Evolutionary conservation across 768 basidiomycete species (phyloP).

Genomic region (Pleurotus citrinopileatus): DNA sequence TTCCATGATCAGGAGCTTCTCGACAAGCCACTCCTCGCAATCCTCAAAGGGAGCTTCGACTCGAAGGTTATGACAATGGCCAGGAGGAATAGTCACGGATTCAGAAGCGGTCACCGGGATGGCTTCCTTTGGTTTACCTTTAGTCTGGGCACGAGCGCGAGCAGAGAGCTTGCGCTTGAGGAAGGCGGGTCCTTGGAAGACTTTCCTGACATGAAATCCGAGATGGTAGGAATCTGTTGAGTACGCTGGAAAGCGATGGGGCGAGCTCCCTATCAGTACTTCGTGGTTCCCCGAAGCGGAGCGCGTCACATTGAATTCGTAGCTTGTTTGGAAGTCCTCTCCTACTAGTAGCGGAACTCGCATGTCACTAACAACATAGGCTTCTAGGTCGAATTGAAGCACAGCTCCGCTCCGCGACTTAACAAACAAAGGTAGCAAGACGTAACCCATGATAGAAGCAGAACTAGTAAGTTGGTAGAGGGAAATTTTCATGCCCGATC

Average conservation of each 20-base stretch:
- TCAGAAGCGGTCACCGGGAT: conserved; percentile 3
- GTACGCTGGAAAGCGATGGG: conserved; percentile 5
- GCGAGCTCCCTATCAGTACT: not conserved
- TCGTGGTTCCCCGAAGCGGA: conserved; percentile 7
- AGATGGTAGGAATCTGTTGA: conserved; percentile 7
- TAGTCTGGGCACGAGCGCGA: not conserved
- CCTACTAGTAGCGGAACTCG: conserved; percentile 23
- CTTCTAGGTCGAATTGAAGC: conserved; percentile 17
- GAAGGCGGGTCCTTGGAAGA: not conserved
- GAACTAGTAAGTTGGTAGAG: conserved; percentile 1
- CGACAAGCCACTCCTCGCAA: conserved; percentile 15
- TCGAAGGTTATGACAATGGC: not conserved
- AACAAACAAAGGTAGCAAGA: conserved; percentile 13
- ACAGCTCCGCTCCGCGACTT: not conserved
- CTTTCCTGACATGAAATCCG: conserved; percentile 9
- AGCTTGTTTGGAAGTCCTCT: conserved; percentile 23
- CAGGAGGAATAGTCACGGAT: not conserved
- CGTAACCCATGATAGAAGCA: conserved; percentile 18
- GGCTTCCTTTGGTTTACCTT: not conserved
- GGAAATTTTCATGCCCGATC: not conserved
- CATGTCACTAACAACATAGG: conserved; percentile 24
- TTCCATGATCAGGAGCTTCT: conserved; percentile 12
- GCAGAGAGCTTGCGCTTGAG: not conserved
- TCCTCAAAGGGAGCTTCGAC: conserved; percentile 8
- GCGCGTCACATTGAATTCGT: conserved; percentile 18